Evolutionary conservation across 2,329 filamentous ascomycete genomes (phyloP).

Genomic region (Cryphonectria japonica): DNA sequence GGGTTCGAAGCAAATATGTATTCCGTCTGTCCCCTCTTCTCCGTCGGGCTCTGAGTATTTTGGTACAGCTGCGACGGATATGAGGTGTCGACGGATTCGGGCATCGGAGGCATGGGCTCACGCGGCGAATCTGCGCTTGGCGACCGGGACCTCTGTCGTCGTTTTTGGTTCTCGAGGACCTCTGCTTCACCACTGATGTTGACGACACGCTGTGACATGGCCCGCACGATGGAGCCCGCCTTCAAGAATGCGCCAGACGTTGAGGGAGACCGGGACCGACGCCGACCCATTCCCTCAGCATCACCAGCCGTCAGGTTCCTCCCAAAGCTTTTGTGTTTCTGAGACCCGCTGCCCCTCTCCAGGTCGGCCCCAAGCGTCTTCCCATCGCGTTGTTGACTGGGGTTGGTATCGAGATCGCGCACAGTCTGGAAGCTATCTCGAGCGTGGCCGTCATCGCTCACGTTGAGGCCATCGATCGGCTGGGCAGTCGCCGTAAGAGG

Average conservation of each 20-base stretch:
- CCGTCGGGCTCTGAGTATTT: conserved; percentile 42
- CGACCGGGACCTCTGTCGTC: conserved; percentile 62
- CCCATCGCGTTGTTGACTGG: conserved; percentile 50
- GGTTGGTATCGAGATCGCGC: conserved; percentile 59
- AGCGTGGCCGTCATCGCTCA: conserved; percentile 44
- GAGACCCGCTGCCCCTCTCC: conserved; percentile 59
- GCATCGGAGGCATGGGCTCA: conserved; percentile 50
- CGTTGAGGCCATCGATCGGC: conserved; percentile 55
- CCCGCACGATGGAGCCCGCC: conserved; percentile 76
- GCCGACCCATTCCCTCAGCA: conserved; percentile 37
- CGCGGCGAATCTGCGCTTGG: conserved; percentile 56
- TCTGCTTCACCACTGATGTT: conserved; percentile 95
- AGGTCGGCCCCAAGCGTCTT: conserved; percentile 60
- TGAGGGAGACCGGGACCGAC: conserved; percentile 65
- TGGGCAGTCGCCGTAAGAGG: conserved; percentile 61
- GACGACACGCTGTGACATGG: conserved; percentile 96
- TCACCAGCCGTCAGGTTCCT: conserved; percentile 57
- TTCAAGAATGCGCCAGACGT: conserved; percentile 67
- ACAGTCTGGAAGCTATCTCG: conserved; percentile 63
- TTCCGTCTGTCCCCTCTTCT: conserved; percentile 48
- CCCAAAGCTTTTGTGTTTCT: conserved; percentile 61
- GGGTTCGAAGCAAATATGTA: conserved; percentile 38
- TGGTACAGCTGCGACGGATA: conserved; percentile 53
- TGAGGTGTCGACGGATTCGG: conserved; percentile 52
- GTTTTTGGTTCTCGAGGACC: conserved; percentile 72